Evolutionary conservation across 495 filamentous ascomycete species (phyloP), one percentile per base, ranked within the genome.

Genomic region (Evernia prunastri): DNA sequence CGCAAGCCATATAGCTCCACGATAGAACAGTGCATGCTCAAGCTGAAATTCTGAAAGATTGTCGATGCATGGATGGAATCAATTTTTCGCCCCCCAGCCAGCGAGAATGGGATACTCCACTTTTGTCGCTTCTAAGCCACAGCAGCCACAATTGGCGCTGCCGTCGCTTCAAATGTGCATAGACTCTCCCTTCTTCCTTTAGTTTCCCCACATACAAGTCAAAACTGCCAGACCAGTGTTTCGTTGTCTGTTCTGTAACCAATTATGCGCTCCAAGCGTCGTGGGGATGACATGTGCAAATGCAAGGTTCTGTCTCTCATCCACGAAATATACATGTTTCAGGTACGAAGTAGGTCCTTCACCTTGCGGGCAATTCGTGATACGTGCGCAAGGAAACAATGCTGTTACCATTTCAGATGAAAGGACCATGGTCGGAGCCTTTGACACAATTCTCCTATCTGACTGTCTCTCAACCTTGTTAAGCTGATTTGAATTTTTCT

Each of bases 241-340:
- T 59, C 56, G 35, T 58, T 6, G 1, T n/a, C 56, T 39, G 36
- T 36, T 33, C 35, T 42, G 47, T 62, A 40, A 59, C 42, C 1
- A 43, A 10, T 39, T 42, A 64, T 59, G 40, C 62, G 62, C 62
- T 64, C 56, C 62, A 64, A 59, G 33, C 43, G 54, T 47, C 13
- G 25, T 7, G 29, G 27, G 3, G 17, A 1, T 23, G n/a, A n/a
- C n/a, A n/a, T 45, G 36, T 61, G 25, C 53, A n/a, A 18, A 54
- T 39, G 31, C 31, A 36, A 8, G 9, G 18, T 29, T 3, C 51
- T 17, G 2, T 12, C 43, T 27, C 20, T 15, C 31, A 20, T 11
- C 39, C 47, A 47, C 15, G 5, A 31, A 10, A 60, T 40, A 31
- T 12, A 11, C 7, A 62, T 23, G 12, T 54, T 54, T 29, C 12